Evolutionary conservation across 2,329 filamentous ascomycete species (phyloP).

Genomic region (Lachnellula arida): DNA sequence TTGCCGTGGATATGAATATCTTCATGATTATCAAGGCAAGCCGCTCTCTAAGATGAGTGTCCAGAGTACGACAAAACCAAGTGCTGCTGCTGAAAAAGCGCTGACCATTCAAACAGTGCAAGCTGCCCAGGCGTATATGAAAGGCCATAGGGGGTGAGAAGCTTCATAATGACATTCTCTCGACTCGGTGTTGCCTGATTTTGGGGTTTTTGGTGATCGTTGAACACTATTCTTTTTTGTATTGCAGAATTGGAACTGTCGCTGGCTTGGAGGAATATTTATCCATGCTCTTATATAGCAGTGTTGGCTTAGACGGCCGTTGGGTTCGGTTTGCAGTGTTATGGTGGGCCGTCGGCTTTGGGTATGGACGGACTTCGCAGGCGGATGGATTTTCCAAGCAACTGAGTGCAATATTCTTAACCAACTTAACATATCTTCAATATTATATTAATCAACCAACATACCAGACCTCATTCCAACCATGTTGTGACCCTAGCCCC

Average conservation of each 20-base stretch:
- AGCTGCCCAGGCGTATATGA: constrained; percentile 7
- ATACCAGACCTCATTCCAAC: neutral
- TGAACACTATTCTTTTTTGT: neutral
- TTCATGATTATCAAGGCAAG: neutral
- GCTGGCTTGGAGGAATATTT: neutral
- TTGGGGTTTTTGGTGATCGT: neutral
- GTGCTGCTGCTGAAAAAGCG: neutral
- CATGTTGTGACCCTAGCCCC: neutral
- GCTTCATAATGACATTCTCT: neutral
- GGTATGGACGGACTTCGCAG: neutral
- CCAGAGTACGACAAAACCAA: constrained; percentile 1
- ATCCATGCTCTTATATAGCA: neutral
- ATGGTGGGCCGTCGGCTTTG: neutral
- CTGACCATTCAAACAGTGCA: constrained; percentile 6
- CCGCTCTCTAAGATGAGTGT: neutral
- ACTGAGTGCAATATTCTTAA: neutral
- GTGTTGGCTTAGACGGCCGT: neutral
- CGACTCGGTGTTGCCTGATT: neutral
- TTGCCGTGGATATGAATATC: neutral
- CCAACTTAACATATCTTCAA: neutral
- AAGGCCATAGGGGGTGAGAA: neutral
- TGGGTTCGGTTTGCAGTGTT: neutral
- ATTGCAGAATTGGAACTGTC: neutral
- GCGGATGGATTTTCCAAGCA: neutral
- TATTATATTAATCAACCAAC: neutral